phyloP scores from a whole-genome alignment of 129 eudicot genomes.

The Saussurea involucrata region DNA sequence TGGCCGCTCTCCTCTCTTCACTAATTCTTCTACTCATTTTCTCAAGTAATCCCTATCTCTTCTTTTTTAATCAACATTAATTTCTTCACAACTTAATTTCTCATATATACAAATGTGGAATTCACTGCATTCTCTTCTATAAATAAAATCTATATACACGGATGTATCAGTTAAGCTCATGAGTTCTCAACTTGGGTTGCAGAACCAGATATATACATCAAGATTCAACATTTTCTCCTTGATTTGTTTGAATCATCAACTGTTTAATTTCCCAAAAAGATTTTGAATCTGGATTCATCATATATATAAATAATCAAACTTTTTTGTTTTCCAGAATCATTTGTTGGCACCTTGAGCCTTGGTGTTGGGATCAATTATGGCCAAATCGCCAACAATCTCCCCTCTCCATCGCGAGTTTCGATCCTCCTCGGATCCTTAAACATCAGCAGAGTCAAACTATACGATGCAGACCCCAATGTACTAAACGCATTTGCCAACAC shows the following conservation, averaged over 20 bases:
- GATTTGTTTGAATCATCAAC: too few relatives aligned
- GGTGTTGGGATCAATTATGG: slow-evolving; percentile 97
- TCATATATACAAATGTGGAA: not conserved
- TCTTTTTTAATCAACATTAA: not conserved
- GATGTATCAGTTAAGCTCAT: not conserved
- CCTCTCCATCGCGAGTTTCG: slow-evolving; percentile 67
- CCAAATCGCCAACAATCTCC: slow-evolving; percentile 85
- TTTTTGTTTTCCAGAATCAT: slow-evolving; percentile 36
- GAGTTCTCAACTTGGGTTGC: not conserved
- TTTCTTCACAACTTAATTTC: too few relatives aligned
- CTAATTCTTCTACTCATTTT: slow-evolving; percentile 28
- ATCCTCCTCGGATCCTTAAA: slow-evolving; percentile 59
- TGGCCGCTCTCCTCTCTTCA: slow-evolving; percentile 20
- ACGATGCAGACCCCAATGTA: slow-evolving; percentile 86
- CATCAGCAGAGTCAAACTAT: slow-evolving; percentile 73
- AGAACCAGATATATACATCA: slow-evolving; percentile 10
- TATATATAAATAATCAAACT: not conserved
- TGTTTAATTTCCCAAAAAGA: slow-evolving; percentile 2
- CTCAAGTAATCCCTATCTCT: slow-evolving; percentile 20
- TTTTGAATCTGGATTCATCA: slow-evolving; percentile 23
- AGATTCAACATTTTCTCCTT: slow-evolving; percentile 6
- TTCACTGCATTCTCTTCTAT: not conserved
- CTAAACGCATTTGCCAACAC: slow-evolving; percentile 66
- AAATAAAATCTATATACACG: not conserved
- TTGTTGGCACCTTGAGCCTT: slow-evolving; percentile 30